phyloP scores from a whole-genome alignment of 1,139 yeast genomes.

The Candida mesenterica region DNA sequence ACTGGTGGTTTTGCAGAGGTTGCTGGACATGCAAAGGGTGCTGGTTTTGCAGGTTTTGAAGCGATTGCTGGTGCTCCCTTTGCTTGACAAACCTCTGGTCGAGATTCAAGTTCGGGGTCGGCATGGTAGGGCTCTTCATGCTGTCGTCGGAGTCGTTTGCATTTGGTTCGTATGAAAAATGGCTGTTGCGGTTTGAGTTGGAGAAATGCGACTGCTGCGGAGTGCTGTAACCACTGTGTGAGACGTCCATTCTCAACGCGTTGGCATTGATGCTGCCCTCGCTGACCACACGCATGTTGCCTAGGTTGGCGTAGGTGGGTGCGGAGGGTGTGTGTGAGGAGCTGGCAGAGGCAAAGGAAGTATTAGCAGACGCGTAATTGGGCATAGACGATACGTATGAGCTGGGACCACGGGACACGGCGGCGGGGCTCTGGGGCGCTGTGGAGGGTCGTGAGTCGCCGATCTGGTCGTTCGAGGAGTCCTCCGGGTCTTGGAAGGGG shows the following conservation, averaged over 20 bases:
- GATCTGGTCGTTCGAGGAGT: constrained; percentile 7
- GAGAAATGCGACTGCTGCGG: constrained; percentile 5
- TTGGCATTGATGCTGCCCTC: too few species aligned
- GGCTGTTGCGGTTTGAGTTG: constrained; percentile 7
- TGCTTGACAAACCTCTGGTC: neutral
- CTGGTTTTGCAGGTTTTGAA: neutral
- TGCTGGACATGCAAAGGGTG: too few species aligned
- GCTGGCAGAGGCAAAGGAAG: too few species aligned
- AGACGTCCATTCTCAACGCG: neutral
- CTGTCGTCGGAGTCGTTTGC: neutral
- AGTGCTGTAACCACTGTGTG: constrained; percentile 10
- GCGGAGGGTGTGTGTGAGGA: too few species aligned
- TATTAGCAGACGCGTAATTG: too few species aligned
- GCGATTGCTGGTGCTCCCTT: neutral
- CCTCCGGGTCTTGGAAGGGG: constrained; percentile 16
- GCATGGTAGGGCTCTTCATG: constrained; percentile 9
- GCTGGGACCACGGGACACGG: too few species aligned
- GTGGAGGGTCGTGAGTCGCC: too few species aligned
- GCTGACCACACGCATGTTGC: neutral
- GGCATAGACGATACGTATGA: too few species aligned
- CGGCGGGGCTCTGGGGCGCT: too few species aligned
- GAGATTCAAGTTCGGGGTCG: constrained; percentile 28
- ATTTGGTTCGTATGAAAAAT: constrained; percentile 7
- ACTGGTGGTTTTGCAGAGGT: too few species aligned
- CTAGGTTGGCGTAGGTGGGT: neutral